A percentile compares a stretch with the other conserved stretches of the same genome.
phyloP scores from a whole-genome alignment of 192 early-diverging fungal species.

The Backusella morwellensis region DNA sequence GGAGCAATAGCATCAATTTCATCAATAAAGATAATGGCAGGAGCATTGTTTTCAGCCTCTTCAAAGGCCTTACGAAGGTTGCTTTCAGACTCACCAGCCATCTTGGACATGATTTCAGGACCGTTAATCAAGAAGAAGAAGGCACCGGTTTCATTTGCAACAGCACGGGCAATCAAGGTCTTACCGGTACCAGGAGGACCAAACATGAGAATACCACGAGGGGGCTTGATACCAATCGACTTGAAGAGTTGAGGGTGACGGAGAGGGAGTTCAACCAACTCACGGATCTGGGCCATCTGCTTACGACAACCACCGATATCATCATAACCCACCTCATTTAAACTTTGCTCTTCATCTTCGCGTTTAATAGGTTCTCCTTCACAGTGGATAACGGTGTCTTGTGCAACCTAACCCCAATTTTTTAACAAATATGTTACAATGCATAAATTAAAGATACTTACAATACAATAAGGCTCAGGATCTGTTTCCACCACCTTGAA shows the following conservation, averaged over 20 bases:
- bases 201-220: conserved; percentile 96
- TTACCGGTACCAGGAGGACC: conserved; percentile 99
- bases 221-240: conserved; percentile 98
- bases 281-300: conserved; percentile 99
- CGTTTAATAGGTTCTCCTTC: conserved; percentile 99
- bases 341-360: conserved; percentile 94
- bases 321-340: conserved; percentile 96
- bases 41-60: conserved; percentile 97
- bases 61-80: conserved; percentile 99
- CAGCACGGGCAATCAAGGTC: conserved; percentile 96
- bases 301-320: conserved; percentile 98
- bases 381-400: conserved; percentile 97
- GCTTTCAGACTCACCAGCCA: conserved; percentile 98
- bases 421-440: not conserved
- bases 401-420: conserved; percentile 67
- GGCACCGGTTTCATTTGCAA: conserved; percentile 98
- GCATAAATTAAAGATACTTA: conserved; percentile 43
- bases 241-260: conserved; percentile 99
- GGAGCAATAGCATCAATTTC: conserved; percentile 98
- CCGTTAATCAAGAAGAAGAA: conserved; percentile 99
- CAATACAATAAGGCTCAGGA: conserved; percentile 95
- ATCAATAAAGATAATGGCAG: conserved; percentile 96
- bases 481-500: conserved; percentile 98
- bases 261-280: conserved; percentile 95
- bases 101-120: conserved; percentile 99